Evolutionary conservation across 345 rosid genomes (phyloP), one percentile per base, ranked within the genome.

Genomic region (rapeseed (Brassica napus)): DNA sequence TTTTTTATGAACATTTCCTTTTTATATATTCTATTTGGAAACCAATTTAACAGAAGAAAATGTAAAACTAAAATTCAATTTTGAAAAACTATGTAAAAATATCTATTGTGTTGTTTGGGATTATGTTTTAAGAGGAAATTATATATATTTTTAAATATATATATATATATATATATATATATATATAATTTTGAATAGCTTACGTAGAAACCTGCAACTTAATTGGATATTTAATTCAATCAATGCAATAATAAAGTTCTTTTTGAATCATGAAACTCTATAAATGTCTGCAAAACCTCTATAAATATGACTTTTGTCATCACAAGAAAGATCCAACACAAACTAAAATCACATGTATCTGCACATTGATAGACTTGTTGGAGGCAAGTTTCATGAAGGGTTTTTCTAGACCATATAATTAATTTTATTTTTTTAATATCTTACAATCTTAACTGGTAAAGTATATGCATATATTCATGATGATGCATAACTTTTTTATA

Each of bases 301-400:
- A 44, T 44, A 44, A 44, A 44, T 44, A 44, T 44, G 52, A 42
- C 14, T 42, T 21, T 21, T 32, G 55, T 23, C 64, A 52, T 52
- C 11, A 74, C 64, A 32, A 52, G 10, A 64, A 31, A 32, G 32
- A 32, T 4, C 1, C 65, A 65, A n/a, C 16, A 65, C 23, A 52
- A 37, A 64, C 47, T 31, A 12, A 70, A 52, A 32, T 55, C 8
- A 37, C 58, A 11, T 49, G 4, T 8, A 58, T 55, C 28, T 37
- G 6, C 30, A 57, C 26, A 26, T 11, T 15, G 34, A 26, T 26
- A 57, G 65, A 26, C 59, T 10, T 75, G 3, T 37, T 12, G 31
- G 44, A 39, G 6, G 11, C 32, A 57, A 26, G 21, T 39, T 16
- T 58, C 12, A 58, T 39, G 60, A 76, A 76, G 79, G 79, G 68